Percentiles rank a stretch among this genome's conserved stretches.
Evolutionary conservation across 2,329 filamentous ascomycete species (phyloP).

Genomic region (Colletotrichum camelliae): DNA sequence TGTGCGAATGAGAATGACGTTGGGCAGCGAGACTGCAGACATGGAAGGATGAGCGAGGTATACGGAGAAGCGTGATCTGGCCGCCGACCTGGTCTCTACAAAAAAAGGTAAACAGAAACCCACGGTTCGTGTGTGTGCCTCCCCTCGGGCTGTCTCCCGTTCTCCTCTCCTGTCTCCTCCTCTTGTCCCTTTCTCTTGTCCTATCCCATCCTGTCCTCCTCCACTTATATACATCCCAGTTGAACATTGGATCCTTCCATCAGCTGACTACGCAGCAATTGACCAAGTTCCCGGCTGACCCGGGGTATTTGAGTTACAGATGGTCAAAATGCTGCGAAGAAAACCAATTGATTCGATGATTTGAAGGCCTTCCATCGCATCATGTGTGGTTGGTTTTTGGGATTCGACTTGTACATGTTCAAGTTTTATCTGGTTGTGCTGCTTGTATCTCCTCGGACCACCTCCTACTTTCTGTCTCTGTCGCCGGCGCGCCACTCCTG

Average conservation of each 20-base stretch:
- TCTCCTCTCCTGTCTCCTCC: background rate
- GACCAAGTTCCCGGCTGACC: background rate
- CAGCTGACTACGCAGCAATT: background rate
- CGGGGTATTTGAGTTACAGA: background rate
- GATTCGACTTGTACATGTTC: background rate
- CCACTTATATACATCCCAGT: background rate
- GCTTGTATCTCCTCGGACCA: background rate
- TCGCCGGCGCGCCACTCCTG: background rate
- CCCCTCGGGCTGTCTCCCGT: background rate
- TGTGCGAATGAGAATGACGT: background rate
- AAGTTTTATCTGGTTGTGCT: conserved; percentile 7
- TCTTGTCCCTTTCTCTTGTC: background rate
- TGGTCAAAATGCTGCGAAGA: background rate
- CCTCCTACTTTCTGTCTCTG: conserved; percentile 1
- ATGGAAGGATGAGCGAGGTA: background rate
- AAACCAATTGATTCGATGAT: background rate
- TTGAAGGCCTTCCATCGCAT: background rate
- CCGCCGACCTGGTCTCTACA: background rate
- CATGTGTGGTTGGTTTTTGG: background rate
- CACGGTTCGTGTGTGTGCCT: background rate
- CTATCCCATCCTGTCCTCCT: background rate
- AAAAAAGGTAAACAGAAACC: background rate
- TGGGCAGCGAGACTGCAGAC: background rate
- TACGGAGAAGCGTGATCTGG: background rate
- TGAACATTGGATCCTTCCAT: background rate